A percentile compares a stretch with the other conserved stretches of the same genome.
These are phyloP conservation scores for Nadsonia starkeyi-henricii DNA, from an alignment of 1,139 yeast species.

Conservation along the genomic window DNA sequence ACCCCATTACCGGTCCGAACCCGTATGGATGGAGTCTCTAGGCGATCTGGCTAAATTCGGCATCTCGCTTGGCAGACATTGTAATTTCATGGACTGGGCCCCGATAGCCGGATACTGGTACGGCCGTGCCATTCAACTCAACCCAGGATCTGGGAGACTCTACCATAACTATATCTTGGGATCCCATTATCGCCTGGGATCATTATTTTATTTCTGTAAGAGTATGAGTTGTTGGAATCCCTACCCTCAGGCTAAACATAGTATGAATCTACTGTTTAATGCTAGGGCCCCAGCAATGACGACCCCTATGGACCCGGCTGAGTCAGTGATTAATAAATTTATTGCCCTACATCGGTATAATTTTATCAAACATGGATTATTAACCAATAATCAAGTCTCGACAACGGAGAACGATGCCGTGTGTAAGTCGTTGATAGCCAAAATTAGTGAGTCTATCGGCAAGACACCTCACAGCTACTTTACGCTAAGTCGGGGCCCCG, in stretches of 20 bases:
- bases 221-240: slow-evolving; percentile 16
- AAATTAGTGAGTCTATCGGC: slow-evolving; percentile 1
- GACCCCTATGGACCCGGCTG: background rate
- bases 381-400: background rate
- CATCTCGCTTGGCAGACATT: slow-evolving; percentile 14
- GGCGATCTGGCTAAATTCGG: slow-evolving; percentile 23
- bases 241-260: slow-evolving; percentile 15
- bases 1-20: slow-evolving; percentile 19
- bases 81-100: slow-evolving; percentile 18
- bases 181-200: slow-evolving; percentile 16
- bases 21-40: slow-evolving; percentile 22
- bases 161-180: slow-evolving; percentile 22
- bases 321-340: slow-evolving; percentile 8
- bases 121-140: slow-evolving; percentile 16
- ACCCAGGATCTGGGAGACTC: slow-evolving; percentile 22
- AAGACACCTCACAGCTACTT: slow-evolving; percentile 6
- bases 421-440: background rate
- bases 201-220: slow-evolving; percentile 21
- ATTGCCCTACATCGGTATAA: slow-evolving; percentile 12
- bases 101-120: slow-evolving; percentile 22
- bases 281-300: background rate
- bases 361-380: slow-evolving; percentile 10
- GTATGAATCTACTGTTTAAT: slow-evolving; percentile 12
- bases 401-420: background rate
- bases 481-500: slow-evolving; percentile 13